Evolutionary conservation across 768 basidiomycete genomes (phyloP), one percentile per base, ranked within the genome.

Genomic region (Cytidiella melzeri): DNA sequence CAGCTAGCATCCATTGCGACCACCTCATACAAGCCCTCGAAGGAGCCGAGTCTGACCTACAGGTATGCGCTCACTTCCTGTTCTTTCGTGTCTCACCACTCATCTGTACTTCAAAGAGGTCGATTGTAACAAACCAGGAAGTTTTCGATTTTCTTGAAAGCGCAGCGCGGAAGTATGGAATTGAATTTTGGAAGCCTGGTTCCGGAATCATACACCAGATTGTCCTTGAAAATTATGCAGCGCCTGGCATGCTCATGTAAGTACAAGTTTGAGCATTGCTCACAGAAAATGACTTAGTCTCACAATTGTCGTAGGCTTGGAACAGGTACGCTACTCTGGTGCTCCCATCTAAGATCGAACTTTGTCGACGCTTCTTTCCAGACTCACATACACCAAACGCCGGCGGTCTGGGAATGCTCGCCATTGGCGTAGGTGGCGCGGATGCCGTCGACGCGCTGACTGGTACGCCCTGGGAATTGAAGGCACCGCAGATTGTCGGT

Each of bases 331-430:
- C 12, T 24, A 12, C 20, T 27, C 13, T 25, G 20, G 38, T 23
- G 15, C 18, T 19, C 11, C 23, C 3, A 15, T 20, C 19, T 9
- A 11, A 23, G 15, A n/a, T n/a, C n/a, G n/a, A n/a, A n/a, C n/a
- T n/a, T n/a, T 13, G 21, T 37, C 36, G 12, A 52, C 28, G 1
- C 5, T 20, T 15, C 10, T 21, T 23, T 28, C 55, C 65, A 82
- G 95, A 98, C 67, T 94, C 91, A 20, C 96, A 99, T 67, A 98
- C 96, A 1, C 96, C 96, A 1, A 98, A 99, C 64, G 96, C 96
- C 45, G 93, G 95, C 48, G 96, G 96, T 24, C 79, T 99, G 44
- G 95, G 96, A 10, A 79, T 93, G 75, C 78, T 99, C 52, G 96
- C 96, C 4, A 96, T 98, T 47, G 96, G 96, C 45, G 95, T 99